Conservation (phyloP, 177 flowering plant genomes). For the Vitis hybrid region DNA sequence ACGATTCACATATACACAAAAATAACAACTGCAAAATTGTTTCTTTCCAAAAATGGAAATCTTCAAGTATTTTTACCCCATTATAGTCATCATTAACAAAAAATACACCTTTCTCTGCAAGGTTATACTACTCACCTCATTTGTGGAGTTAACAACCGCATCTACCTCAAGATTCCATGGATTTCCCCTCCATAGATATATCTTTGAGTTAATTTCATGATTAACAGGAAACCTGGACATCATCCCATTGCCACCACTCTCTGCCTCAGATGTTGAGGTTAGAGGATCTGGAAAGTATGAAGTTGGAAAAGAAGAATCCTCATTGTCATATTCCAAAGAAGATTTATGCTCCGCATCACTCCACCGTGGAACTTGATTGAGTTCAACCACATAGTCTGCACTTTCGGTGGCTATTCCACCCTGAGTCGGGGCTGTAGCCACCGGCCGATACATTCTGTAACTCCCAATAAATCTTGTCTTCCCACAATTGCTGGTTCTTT, state of each 20-base stretch:
- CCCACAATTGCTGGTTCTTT: not conserved
- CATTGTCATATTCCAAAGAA: constrained; percentile 48
- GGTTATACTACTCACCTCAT: constrained; percentile 65
- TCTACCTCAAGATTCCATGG: constrained; percentile 99
- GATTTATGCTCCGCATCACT: constrained; percentile 71
- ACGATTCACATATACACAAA: too few species aligned
- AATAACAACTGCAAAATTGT: too few species aligned
- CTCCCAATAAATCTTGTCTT: constrained; percentile 15
- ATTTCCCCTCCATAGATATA: constrained; percentile 94
- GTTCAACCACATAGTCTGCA: constrained; percentile 65
- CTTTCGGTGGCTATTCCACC: constrained; percentile 75
- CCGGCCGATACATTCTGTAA: constrained; percentile 55
- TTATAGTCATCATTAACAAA: too few species aligned
- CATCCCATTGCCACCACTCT: constrained; percentile 46
- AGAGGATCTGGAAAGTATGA: constrained; percentile 77
- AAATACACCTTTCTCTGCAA: not conserved
- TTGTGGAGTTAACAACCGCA: constrained; percentile 99
- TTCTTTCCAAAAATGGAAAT: too few species aligned
- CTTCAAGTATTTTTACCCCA: too few species aligned
- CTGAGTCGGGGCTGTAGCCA: constrained; percentile 50
- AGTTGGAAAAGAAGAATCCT: constrained; percentile 52
- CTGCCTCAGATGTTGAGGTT: constrained; percentile 48
- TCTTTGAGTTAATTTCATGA: constrained; percentile 82
- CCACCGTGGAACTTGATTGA: constrained; percentile 98
- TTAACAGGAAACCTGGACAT: constrained; percentile 87